Conservation (phyloP, 441 rosid species). For the Populus trichocarpa region DNA sequence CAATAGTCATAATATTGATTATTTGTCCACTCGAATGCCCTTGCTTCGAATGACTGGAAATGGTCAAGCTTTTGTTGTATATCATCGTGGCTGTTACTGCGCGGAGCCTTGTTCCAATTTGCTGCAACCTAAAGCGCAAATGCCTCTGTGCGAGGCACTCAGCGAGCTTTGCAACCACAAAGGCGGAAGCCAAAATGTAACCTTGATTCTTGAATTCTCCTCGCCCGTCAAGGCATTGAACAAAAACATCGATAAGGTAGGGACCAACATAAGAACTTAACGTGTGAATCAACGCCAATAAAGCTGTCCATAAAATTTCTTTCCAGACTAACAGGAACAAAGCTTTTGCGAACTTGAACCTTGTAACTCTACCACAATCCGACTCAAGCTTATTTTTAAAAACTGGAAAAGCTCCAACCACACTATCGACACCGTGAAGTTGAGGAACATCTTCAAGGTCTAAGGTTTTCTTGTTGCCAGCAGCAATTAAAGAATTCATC, state of each 20-base stretch:
- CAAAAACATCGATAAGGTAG: constrained; percentile 60
- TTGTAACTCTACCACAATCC: background rate
- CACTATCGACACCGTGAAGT: constrained; percentile 18
- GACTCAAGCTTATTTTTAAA: too few relatives aligned
- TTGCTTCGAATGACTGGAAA: constrained; percentile 36
- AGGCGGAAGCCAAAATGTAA: constrained; percentile 29
- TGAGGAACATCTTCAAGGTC: constrained; percentile 89
- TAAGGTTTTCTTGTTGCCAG: constrained; percentile 72
- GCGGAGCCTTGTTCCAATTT: background rate
- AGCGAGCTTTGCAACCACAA: constrained; percentile 20
- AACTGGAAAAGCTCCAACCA: too few relatives aligned
- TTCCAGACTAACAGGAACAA: constrained; percentile 43
- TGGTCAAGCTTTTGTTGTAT: constrained; percentile 28
- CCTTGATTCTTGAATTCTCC: constrained; percentile 44
- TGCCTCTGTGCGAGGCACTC: background rate
- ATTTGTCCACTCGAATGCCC: constrained; percentile 45
- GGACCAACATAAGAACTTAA: constrained; percentile 57
- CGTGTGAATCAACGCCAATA: constrained; percentile 34
- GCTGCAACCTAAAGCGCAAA: background rate
- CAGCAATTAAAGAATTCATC: constrained; percentile 59
- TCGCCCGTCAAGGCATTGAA: constrained; percentile 66
- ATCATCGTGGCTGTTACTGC: background rate
- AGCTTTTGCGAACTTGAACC: constrained; percentile 16
- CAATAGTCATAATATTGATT: constrained; percentile 46
- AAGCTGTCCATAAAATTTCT: constrained; percentile 38